phyloP scores from a whole-genome alignment of 768 basidiomycete genomes.

The Kwoniella bestiolae region DNA sequence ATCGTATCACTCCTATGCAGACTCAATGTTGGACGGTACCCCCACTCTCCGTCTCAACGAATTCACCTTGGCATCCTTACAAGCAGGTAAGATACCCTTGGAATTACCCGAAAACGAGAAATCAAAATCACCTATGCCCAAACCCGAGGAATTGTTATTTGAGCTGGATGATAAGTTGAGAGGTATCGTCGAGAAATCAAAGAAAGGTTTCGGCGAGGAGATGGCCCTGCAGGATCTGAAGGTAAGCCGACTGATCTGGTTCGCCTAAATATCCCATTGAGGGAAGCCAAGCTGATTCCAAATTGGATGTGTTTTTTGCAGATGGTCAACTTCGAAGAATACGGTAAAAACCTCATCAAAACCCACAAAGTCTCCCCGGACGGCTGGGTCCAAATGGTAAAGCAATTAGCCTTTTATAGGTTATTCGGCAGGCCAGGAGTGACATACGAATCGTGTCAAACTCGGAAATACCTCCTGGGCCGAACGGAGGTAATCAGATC shows the following conservation, averaged over 20 bases:
- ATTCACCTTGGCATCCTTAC: conserved; percentile 79
- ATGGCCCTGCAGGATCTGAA: conserved; percentile 79
- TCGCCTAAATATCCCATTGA: no score
- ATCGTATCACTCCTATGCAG: conserved; percentile 16
- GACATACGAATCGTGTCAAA: conserved; percentile 96
- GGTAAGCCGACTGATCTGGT: conserved; percentile 58
- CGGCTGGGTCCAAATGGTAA: conserved; percentile 92
- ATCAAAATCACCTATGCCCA: conserved; percentile 60
- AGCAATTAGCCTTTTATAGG: conserved; percentile 94
- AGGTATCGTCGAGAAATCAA: conserved; percentile 65
- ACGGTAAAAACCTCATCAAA: conserved; percentile 88
- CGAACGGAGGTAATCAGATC: conserved; percentile 93
- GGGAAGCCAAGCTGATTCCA: background rate
- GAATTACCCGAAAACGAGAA: conserved; percentile 61
- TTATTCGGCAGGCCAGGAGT: conserved; percentile 70
- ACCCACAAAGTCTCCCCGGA: conserved; percentile 85
- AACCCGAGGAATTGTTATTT: conserved; percentile 73
- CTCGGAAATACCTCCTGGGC: conserved; percentile 85
- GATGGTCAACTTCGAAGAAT: conserved; percentile 82
- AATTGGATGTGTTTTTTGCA: conserved; percentile 40
- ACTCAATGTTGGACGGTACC: conserved; percentile 72
- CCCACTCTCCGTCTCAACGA: conserved; percentile 95
- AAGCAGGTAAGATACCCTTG: conserved; percentile 73
- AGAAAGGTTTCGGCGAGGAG: conserved; percentile 72
- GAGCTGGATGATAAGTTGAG: conserved; percentile 65